Evolutionary conservation across 2,329 filamentous ascomycete genomes (phyloP), one percentile per base, ranked within the genome.

Genomic region (Alternaria ethzedia): DNA sequence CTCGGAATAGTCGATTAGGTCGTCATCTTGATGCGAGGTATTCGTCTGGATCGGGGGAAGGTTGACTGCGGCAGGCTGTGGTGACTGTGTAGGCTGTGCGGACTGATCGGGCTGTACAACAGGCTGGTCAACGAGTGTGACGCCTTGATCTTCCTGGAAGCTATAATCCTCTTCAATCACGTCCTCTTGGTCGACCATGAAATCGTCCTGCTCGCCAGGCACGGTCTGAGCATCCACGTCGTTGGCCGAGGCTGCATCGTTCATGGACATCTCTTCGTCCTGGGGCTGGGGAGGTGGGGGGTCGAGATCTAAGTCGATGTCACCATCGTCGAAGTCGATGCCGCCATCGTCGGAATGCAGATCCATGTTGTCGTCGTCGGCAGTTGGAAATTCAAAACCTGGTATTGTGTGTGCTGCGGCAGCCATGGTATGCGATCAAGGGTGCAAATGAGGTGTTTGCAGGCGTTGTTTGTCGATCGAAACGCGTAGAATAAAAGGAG

Each of bases 291-390:
- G 54, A 13, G 66, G 68, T 56, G 69, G 67, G 28, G 72, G 67
- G 12, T 75, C 77, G 79, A 63, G 85, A 68, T 88, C 87, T 64
- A 90, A 82, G 68, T 90, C 88, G 64, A 90, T 87, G 61, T 88
- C 86, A 58, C 86, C 85, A 59, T 88, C 85, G 55, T 82, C 82
- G 57, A 86, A 83, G 46, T 76, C 77, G 50, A 80, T 69, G 41
- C 25, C 57, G 36, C 78, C 83, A 60, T 78, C 72, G 23, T 84
- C 82, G 45, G 85, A 82, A 71, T 86, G 81, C 72, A 89, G 81
- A 66, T 88, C 86, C 86, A 88, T 88, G 59, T 41, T 41, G 36
- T 41, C 36, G 36, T 83, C 83, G 54, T 82, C 81, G 57, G 80
- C 77, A 5, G 77, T 78, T 28, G 80, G 70, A 3, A 79, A 64